Evolutionary conservation across 2,329 filamentous ascomycete species (phyloP).

Genomic region (Fusarium tanahbumbuense): DNA sequence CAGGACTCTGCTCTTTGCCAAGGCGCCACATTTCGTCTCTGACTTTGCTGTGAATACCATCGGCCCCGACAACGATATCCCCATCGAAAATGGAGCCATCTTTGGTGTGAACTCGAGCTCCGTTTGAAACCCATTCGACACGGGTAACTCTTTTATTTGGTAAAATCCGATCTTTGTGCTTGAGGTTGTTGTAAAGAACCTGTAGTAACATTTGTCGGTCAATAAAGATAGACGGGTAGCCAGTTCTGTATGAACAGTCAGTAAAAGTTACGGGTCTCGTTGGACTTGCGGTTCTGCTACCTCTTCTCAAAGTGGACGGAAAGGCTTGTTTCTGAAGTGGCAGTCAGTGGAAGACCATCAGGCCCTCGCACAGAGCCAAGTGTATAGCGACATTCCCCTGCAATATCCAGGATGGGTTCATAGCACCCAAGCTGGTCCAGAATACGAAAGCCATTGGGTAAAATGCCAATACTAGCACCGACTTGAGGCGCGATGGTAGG

Average conservation of each 20-base stretch:
- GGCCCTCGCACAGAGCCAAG: background rate
- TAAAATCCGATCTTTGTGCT: background rate
- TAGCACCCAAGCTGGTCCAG: background rate
- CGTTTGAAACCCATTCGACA: background rate
- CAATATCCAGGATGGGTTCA: background rate
- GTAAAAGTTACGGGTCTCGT: background rate
- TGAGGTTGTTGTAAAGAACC: background rate
- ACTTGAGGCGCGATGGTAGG: conserved; percentile 1
- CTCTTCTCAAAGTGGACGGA: background rate
- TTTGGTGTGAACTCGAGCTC: background rate
- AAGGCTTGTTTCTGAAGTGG: background rate
- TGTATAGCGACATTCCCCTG: background rate
- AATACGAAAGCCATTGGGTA: conserved; percentile 3
- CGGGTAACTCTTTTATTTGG: background rate
- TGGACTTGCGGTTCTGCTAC: background rate
- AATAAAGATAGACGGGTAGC: background rate
- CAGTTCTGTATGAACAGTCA: background rate
- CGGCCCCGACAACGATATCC: background rate
- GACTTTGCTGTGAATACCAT: background rate
- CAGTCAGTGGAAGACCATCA: background rate
- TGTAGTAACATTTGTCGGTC: conserved; percentile 1
- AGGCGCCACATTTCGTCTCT: background rate
- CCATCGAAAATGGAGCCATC: background rate
- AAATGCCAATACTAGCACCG: background rate
- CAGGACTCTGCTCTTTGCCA: background rate